phyloP scores from a whole-genome alignment of 163 green algal species.

The Volvox carteri region DNA sequence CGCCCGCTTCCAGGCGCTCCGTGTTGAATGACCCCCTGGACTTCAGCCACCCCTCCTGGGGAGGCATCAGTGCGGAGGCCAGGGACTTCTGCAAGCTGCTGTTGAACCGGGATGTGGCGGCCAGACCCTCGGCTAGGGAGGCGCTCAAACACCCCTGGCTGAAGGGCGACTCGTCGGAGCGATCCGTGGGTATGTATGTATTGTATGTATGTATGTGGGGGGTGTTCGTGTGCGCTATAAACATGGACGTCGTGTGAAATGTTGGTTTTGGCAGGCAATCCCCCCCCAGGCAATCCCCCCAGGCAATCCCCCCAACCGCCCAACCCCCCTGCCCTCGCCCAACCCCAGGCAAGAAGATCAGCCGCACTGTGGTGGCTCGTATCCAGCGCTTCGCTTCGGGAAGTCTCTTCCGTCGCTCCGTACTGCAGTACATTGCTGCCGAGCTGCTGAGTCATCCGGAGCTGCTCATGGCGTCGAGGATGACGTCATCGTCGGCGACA shows the following conservation, averaged over 20 bases:
- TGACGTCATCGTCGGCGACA: slow-evolving; percentile 1
- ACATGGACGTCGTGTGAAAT: too few species aligned
- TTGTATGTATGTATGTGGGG: neutral
- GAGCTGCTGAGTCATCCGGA: slow-evolving; percentile 67
- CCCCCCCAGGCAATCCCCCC: neutral
- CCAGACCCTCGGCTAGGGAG: slow-evolving; percentile 83
- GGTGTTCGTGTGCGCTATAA: too few species aligned
- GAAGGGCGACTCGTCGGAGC: slow-evolving; percentile 64
- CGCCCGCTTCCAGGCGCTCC: slow-evolving; percentile 43
- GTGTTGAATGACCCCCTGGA: slow-evolving; percentile 66
- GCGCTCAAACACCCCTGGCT: slow-evolving; percentile 92
- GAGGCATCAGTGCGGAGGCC: slow-evolving; percentile 83
- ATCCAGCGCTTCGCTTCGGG: slow-evolving; percentile 89
- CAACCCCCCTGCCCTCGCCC: neutral
- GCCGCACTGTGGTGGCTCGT: slow-evolving; percentile 86
- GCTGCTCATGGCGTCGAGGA: neutral
- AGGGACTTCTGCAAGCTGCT: slow-evolving; percentile 88
- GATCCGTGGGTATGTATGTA: slow-evolving; percentile 51
- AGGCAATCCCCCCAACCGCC: neutral
- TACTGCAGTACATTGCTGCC: slow-evolving; percentile 78
- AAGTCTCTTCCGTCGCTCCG: slow-evolving; percentile 82
- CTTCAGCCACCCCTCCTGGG: slow-evolving; percentile 79
- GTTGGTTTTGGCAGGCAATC: too few species aligned
- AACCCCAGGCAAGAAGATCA: slow-evolving; percentile 60
- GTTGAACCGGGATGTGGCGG: slow-evolving; percentile 80